A percentile compares a stretch with the other conserved stretches of the same genome.
These are phyloP conservation scores for Microsporum audouinii DNA, from an alignment of 2,329 filamentous ascomycete species.

Conservation along the genomic window DNA sequence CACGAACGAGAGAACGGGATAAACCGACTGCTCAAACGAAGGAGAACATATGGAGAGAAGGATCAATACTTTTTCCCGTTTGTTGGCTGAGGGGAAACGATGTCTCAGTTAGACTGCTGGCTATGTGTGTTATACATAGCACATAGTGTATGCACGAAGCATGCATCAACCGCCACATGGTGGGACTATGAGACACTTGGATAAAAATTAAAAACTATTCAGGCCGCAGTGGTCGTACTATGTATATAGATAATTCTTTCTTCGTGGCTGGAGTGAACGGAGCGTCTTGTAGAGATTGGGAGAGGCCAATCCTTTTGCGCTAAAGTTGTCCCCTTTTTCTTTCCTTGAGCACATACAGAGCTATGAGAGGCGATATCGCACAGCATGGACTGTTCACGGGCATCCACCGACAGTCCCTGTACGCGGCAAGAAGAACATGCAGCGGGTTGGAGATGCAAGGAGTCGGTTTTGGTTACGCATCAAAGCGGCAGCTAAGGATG, in stretches of 20 bases:
- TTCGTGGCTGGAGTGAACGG: neutral
- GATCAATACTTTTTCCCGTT: neutral
- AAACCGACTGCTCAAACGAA: neutral
- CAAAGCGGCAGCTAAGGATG: no score
- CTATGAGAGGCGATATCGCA: neutral
- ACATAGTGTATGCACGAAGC: neutral
- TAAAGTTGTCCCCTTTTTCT: neutral
- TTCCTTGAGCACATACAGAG: neutral
- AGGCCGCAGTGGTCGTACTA: neutral
- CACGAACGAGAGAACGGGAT: neutral
- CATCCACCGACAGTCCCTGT: neutral
- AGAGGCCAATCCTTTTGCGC: neutral
- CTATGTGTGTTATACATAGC: neutral
- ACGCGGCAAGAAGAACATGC: neutral
- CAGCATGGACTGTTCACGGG: neutral
- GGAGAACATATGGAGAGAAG: neutral
- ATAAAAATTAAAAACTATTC: neutral
- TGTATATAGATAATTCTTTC: neutral
- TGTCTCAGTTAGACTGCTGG: neutral
- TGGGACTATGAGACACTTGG: neutral
- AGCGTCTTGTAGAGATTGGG: neutral
- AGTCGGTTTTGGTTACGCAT: neutral
- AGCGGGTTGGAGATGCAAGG: neutral
- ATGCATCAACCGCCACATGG: constrained; percentile 1
- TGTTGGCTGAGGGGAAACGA: neutral